Evolutionary conservation across 495 filamentous ascomycete genomes (phyloP), one percentile per base, ranked within the genome.

Genomic region (Penicillium odoratum): DNA sequence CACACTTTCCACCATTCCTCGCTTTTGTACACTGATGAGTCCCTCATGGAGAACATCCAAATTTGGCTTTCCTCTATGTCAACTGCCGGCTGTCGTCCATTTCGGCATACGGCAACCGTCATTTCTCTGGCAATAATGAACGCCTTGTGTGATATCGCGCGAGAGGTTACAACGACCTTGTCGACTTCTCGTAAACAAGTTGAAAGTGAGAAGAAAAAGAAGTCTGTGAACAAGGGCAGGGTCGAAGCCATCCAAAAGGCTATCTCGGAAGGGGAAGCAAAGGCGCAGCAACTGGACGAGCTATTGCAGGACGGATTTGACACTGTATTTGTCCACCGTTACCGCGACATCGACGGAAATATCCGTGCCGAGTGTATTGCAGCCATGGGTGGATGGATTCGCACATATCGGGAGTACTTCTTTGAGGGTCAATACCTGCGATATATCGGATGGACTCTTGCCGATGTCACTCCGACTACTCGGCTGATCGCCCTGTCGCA

Each of bases 381-480:
- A 51, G 90, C 91, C 7, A 79, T 98, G 25, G 91, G 92, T 38
- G 80, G 83, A 31, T 98, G 94, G 94, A 92, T 98, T 63, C 81
- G 83, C 60, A 84, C 80, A 15, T 85, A 94, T 38, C 89, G 92
- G 7, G 89, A 92, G 42, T 78, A 88, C 49, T 98, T 96, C 75
- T 90, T 96, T 69, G 87, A 96, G 55, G 88, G 88, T 4, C 78
- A 84, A 58, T 95, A 96, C 68, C 77, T 98, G 43, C 89, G 94
- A 33, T 98, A 98, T 64, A 78, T 98, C 10, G 94, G 94, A 40
- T 98, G 94, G 93, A 85, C 94, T 56, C 80, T 98, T 26, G 93
- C 92, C 3, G 94, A 98, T 69, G 74, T 83, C 1, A 76, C 83
- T 40, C 74, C 84, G 3, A 77, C 83, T 7, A 90, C 88, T 1